Percentiles rank a stretch among this genome's conserved stretches.
Evolutionary conservation across 768 basidiomycete species (phyloP).

Genomic region (Crucibulum laeve): DNA sequence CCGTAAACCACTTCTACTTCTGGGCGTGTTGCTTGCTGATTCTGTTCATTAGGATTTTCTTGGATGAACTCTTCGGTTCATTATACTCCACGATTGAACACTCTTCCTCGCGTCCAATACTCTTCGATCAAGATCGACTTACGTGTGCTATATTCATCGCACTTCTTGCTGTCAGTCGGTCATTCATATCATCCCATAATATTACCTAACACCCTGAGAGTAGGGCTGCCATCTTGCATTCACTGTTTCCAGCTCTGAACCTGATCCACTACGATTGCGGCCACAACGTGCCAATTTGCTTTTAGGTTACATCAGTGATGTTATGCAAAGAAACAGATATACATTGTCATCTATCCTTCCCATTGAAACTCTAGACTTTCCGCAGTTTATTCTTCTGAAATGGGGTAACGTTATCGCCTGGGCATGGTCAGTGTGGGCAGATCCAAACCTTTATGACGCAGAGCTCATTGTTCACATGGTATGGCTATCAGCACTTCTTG

Average conservation of each 20-base stretch:
- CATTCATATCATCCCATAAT: too few relatives aligned
- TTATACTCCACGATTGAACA: background rate
- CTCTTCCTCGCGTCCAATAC: conserved; percentile 18
- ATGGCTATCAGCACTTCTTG: conserved; percentile 10
- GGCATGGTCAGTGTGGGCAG: conserved; percentile 64
- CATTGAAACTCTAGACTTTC: too few relatives aligned
- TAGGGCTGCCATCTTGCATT: too few relatives aligned
- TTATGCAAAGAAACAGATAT: too few relatives aligned
- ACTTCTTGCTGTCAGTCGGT: conserved; percentile 35
- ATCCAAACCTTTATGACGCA: conserved; percentile 41
- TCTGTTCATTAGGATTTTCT: background rate
- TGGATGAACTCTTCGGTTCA: background rate
- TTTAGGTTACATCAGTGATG: too few relatives aligned
- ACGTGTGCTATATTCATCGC: conserved; percentile 36
- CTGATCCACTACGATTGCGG: too few relatives aligned
- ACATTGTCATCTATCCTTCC: too few relatives aligned
- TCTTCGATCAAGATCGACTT: conserved; percentile 19
- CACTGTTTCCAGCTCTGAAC: too few relatives aligned
- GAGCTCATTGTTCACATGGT: conserved; percentile 50
- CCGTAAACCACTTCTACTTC: too few relatives aligned
- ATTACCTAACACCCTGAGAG: too few relatives aligned
- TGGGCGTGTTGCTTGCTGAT: background rate
- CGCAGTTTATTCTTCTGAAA: conserved; percentile 48
- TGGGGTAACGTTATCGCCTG: conserved; percentile 58
- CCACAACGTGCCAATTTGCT: too few relatives aligned